phyloP scores from a whole-genome alignment of 306 rosid species.

The Fragaria vesca region DNA sequence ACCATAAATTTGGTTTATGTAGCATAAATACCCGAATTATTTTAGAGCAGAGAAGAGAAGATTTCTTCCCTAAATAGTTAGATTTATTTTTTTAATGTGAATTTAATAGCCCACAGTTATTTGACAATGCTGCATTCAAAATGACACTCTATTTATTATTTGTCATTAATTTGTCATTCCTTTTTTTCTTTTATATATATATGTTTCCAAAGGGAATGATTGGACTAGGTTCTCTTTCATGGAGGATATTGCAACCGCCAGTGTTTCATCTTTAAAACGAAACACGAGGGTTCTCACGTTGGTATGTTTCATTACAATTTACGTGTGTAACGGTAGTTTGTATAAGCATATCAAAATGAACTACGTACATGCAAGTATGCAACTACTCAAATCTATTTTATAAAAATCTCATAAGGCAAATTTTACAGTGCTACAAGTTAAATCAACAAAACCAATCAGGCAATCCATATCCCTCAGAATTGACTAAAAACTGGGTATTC shows the following conservation, averaged over 20 bases:
- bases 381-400: not conserved
- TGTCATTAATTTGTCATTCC: not conserved
- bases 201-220: not conserved
- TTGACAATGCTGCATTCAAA: not conserved
- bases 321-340: not conserved
- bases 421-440: not conserved
- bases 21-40: too few species aligned
- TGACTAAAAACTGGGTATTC: not conserved
- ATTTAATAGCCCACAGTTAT: not conserved
- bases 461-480: not conserved
- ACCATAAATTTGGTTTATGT: too few species aligned
- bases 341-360: not conserved
- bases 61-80: not conserved
- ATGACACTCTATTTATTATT: not conserved
- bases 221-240: not conserved
- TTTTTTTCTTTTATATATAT: not conserved
- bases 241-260: not conserved
- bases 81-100: not conserved
- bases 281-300: not conserved
- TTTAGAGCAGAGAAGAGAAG: not conserved
- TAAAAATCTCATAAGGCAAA: not conserved
- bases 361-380: not conserved
- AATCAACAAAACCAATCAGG: not conserved
- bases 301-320: not conserved
- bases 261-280: not conserved